These are phyloP conservation scores for Neurospora sp. DNA, from an alignment of 495 filamentous ascomycete species.

Conservation along the genomic window DNA sequence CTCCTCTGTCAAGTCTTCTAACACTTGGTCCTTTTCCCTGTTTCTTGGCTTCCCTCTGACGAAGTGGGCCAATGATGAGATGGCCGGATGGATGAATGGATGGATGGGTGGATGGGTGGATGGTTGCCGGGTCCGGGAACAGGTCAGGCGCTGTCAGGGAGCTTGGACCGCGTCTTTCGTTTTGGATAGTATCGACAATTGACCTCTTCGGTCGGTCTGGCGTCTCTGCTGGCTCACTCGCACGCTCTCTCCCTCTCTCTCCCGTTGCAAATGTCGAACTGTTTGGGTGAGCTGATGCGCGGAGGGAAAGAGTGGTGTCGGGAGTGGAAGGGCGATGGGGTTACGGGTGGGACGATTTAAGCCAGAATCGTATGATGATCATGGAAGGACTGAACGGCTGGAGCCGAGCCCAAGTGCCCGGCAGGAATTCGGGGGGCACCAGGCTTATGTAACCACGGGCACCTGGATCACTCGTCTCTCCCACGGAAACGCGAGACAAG, in stretches of 20 bases:
- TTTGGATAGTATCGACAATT: neutral
- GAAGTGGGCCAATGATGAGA: neutral
- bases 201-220: neutral
- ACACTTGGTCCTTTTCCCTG: neutral
- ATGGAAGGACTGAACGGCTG: conserved; percentile 3
- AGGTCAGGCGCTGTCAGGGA: neutral
- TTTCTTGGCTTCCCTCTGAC: neutral
- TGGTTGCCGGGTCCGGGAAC: neutral
- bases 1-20: neutral
- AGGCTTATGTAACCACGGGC: neutral
- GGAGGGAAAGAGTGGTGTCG: neutral
- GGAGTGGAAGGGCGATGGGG: conserved; percentile 8
- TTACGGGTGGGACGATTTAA: conserved; percentile 20
- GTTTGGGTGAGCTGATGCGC: neutral
- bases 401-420: conserved; percentile 4
- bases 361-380: conserved; percentile 21
- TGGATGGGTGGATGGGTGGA: neutral
- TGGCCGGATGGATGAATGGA: neutral
- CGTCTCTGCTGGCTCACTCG: neutral
- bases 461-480: neutral
- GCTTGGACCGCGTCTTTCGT: neutral
- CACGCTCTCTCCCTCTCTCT: neutral
- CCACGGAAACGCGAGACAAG: neutral
- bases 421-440: neutral
- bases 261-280: neutral